A percentile compares a stretch with the other conserved stretches of the same genome.
Evolutionary conservation across 176 grass and related monocot species (phyloP).

Genomic region (Phoenix dactylifera): DNA sequence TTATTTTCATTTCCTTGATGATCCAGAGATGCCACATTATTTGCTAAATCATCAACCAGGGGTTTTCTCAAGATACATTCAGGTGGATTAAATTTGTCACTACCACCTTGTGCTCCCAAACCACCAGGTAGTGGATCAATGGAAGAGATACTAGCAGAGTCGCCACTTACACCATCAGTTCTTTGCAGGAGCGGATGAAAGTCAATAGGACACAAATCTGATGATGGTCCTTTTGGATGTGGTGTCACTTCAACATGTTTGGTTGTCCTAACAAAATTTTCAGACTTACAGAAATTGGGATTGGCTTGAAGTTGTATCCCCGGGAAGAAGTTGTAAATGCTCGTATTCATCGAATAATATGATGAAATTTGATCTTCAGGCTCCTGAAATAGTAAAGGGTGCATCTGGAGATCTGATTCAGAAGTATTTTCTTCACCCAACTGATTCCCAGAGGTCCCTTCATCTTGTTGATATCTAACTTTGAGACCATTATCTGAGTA

Average conservation of each 20-base stretch:
- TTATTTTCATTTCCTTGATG: slow-evolving; percentile 39
- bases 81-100: slow-evolving; percentile 23
- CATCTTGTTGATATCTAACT: slow-evolving; percentile 30
- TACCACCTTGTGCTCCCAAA: slow-evolving; percentile 15
- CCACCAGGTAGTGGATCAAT: not conserved
- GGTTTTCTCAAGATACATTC: slow-evolving; percentile 24
- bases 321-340: slow-evolving; percentile 32
- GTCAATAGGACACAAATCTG: slow-evolving; percentile 50
- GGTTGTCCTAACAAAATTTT: not conserved
- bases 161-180: slow-evolving; percentile 32
- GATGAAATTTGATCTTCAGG: slow-evolving; percentile 49
- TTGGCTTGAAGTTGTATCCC: slow-evolving; percentile 36
- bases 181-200: slow-evolving; percentile 88
- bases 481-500: slow-evolving; percentile 34
- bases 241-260: not conserved
- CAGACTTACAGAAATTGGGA: slow-evolving; percentile 10
- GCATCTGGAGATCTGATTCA: slow-evolving; percentile 81
- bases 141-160: not conserved
- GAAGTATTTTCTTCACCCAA: slow-evolving; percentile 26
- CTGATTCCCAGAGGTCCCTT: slow-evolving; percentile 11
- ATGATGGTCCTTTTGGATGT: slow-evolving; percentile 20
- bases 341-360: slow-evolving; percentile 30
- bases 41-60: slow-evolving; percentile 20
- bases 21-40: slow-evolving; percentile 22
- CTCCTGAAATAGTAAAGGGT: slow-evolving; percentile 85